Evolutionary conservation across 495 filamentous ascomycete species (phyloP).

Genomic region (Paragyromitra xinjiangensis): DNA sequence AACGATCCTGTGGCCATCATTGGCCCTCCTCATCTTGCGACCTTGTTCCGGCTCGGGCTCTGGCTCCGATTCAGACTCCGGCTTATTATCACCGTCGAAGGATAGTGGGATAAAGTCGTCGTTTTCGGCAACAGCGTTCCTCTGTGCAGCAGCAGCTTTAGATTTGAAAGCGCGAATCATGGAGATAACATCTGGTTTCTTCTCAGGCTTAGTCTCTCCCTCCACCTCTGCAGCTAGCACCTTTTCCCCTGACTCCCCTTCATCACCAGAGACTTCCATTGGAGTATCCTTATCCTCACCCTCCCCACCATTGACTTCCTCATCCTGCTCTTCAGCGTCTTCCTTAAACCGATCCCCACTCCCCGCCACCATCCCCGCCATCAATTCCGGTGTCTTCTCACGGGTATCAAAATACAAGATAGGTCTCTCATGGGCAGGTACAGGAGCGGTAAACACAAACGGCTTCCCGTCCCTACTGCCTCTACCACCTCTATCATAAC

Average conservation of each 20-base stretch:
- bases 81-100: constrained; percentile 56
- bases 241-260: constrained; percentile 18
- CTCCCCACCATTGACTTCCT: constrained; percentile 7
- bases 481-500: constrained; percentile 13
- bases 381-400: constrained; percentile 56
- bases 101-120: constrained; percentile 63
- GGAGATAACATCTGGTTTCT: constrained; percentile 56
- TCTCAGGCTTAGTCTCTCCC: constrained; percentile 28
- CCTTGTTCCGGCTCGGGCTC: constrained; percentile 38
- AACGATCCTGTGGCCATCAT: constrained; percentile 45
- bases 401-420: constrained; percentile 55
- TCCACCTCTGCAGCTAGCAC: constrained; percentile 1
- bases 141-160: constrained; percentile 57
- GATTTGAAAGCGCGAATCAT: constrained; percentile 60
- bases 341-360: constrained; percentile 48
- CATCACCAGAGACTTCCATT: constrained; percentile 50
- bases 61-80: constrained; percentile 24
- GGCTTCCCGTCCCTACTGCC: constrained; percentile 40
- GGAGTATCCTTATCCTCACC: constrained; percentile 19
- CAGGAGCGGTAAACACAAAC: constrained; percentile 39
- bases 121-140: constrained; percentile 59
- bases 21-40: constrained; percentile 45
- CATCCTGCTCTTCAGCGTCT: constrained; percentile 25
- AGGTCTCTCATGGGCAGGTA: constrained; percentile 57
- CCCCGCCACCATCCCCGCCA: constrained; percentile 51